phyloP scores from a whole-genome alignment of 2,329 filamentous ascomycete genomes.

The Didymella keratinophila region DNA sequence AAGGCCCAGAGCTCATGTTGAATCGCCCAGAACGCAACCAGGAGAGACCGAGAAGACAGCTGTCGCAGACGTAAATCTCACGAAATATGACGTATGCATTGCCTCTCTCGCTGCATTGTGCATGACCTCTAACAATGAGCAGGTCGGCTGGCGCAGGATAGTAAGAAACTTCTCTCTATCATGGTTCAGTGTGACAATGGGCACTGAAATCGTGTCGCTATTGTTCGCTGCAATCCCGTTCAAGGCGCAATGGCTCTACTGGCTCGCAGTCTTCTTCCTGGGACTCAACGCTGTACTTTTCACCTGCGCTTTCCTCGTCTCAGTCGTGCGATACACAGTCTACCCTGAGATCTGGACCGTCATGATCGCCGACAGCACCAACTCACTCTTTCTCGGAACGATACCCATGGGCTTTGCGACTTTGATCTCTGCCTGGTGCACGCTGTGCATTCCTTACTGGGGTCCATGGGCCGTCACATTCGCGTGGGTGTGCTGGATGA shows the following conservation, averaged over 20 bases:
- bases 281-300: slow-evolving; percentile 68
- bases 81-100: slow-evolving; percentile 40
- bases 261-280: slow-evolving; percentile 68
- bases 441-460: slow-evolving; percentile 68
- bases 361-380: slow-evolving; percentile 71
- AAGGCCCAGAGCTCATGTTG: slow-evolving; percentile 22
- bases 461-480: slow-evolving; percentile 61
- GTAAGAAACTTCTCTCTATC: slow-evolving; percentile 50
- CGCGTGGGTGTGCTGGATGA: slow-evolving; percentile 60
- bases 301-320: slow-evolving; percentile 61
- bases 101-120: too few relatives aligned
- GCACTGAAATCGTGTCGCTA: slow-evolving; percentile 72
- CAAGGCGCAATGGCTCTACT: slow-evolving; percentile 64
- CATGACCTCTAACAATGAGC: slow-evolving; percentile 1
- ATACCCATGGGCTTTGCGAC: slow-evolving; percentile 75
- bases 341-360: slow-evolving; percentile 71
- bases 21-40: slow-evolving; percentile 5
- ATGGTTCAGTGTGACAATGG: slow-evolving; percentile 60
- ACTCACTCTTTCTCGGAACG: slow-evolving; percentile 72
- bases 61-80: slow-evolving; percentile 10
- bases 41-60: background rate
- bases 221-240: slow-evolving; percentile 70
- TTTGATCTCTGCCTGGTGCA: slow-evolving; percentile 70
- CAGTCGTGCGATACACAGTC: slow-evolving; percentile 66
- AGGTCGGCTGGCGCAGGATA: slow-evolving; percentile 48